Evolutionary conservation across 306 rosid species (phyloP).

Genomic region (Erythrophleum fordii): DNA sequence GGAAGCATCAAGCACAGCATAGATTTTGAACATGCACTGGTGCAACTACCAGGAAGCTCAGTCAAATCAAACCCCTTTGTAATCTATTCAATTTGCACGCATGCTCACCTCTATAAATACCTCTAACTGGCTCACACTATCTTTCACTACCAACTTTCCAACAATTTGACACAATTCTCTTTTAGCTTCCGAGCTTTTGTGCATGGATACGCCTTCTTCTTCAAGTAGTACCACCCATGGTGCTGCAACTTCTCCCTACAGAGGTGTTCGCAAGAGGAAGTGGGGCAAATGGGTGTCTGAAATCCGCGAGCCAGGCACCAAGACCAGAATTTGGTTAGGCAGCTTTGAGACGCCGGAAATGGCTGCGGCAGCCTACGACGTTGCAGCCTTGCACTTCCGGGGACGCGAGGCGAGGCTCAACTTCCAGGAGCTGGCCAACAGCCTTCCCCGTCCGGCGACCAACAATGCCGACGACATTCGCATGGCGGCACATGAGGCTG

Average conservation of each 20-base stretch:
- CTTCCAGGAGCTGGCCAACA: slow-evolving; percentile 63
- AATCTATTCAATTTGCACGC: slow-evolving; percentile 13
- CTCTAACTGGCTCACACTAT: slow-evolving; percentile 20
- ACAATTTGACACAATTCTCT: neutral
- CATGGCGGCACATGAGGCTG: slow-evolving; percentile 87
- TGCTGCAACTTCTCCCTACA: slow-evolving; percentile 61
- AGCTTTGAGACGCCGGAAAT: slow-evolving; percentile 83
- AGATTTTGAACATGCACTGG: slow-evolving; percentile 7
- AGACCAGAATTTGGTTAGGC: slow-evolving; percentile 87
- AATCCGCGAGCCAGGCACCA: slow-evolving; percentile 87
- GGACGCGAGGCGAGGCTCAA: slow-evolving; percentile 74
- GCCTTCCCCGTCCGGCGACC: slow-evolving; percentile 68
- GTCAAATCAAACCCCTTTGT: slow-evolving; percentile 24
- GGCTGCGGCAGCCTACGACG: slow-evolving; percentile 94
- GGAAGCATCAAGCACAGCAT: too few species aligned
- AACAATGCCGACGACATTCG: slow-evolving; percentile 74
- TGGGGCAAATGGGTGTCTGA: slow-evolving; percentile 99
- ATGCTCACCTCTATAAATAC: slow-evolving; percentile 62
- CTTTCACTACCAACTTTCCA: slow-evolving; percentile 18
- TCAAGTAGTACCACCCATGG: slow-evolving; percentile 32
- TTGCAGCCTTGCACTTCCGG: slow-evolving; percentile 74
- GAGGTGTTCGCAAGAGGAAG: slow-evolving; percentile 95
- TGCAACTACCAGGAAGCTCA: slow-evolving; percentile 68
- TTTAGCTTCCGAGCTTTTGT: neutral
- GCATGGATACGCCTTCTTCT: slow-evolving; percentile 53